Percentiles rank a stretch among this genome's conserved stretches.
phyloP scores from a whole-genome alignment of 176 grass and related monocot species.

The Raddia distichophylla region DNA sequence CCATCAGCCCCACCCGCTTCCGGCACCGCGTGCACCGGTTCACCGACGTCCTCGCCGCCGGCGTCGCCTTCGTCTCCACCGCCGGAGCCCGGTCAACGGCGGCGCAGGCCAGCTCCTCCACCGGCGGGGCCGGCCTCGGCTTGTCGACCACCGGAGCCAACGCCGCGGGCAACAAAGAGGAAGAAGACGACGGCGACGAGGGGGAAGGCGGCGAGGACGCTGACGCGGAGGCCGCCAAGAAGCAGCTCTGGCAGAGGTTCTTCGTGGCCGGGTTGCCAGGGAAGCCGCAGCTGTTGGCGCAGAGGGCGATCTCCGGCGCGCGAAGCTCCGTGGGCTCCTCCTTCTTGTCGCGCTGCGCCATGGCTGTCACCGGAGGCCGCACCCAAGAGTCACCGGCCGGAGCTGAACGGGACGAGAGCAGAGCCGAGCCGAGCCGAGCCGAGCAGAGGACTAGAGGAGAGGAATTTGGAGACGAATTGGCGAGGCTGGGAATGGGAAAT shows the following conservation, averaged over 20 bases:
- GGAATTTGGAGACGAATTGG: conserved; percentile 10
- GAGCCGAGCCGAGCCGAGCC: background rate
- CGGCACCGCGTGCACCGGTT: conserved; percentile 86
- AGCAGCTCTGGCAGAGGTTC: conserved; percentile 77
- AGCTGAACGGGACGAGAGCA: background rate
- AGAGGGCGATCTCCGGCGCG: conserved; percentile 73
- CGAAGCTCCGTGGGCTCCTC: conserved; percentile 82
- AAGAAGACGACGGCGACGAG: background rate
- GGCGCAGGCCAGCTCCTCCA: background rate
- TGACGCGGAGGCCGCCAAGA: conserved; percentile 31
- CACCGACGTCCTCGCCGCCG: conserved; percentile 28
- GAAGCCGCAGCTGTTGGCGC: conserved; percentile 91
- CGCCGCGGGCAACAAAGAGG: background rate
- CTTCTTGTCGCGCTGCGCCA: conserved; percentile 91
- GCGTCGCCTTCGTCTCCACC: background rate
- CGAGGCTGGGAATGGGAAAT: background rate
- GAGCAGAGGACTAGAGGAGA: background rate
- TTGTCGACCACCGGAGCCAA: conserved; percentile 5
- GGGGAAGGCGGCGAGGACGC: conserved; percentile 15
- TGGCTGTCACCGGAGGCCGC: conserved; percentile 33
- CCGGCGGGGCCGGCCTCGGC: conserved; percentile 1
- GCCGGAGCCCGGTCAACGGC: background rate
- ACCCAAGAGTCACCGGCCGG: background rate
- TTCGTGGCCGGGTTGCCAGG: conserved; percentile 73
- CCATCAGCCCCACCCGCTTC: conserved; percentile 77